Evolutionary conservation across 306 rosid genomes (phyloP).

Genomic region (Hylodesmum podocarpum): DNA sequence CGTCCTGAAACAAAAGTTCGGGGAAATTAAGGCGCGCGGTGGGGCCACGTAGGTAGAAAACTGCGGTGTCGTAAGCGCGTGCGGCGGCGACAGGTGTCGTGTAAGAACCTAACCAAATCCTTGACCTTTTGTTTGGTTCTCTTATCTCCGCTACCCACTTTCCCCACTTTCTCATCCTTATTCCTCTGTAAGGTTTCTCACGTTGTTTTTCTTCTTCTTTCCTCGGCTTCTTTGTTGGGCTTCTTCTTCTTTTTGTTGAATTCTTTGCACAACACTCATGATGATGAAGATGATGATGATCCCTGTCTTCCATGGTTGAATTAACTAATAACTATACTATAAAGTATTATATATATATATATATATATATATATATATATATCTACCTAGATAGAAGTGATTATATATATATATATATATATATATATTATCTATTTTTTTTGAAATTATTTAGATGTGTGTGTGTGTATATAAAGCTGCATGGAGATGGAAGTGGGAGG

Average conservation of each 20-base stretch:
- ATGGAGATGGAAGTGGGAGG: background rate
- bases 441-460: background rate
- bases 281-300: too few species aligned
- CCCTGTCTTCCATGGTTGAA: constrained; percentile 38
- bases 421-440: constrained; percentile 11
- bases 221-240: constrained; percentile 19
- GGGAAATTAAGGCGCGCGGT: constrained; percentile 88
- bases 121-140: constrained; percentile 89
- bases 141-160: constrained; percentile 99
- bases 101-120: constrained; percentile 95
- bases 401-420: background rate
- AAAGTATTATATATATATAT: background rate
- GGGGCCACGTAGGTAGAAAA: constrained; percentile 85
- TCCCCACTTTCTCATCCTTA: constrained; percentile 99
- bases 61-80: constrained; percentile 96
- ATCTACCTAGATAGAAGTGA: too few species aligned
- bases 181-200: constrained; percentile 81
- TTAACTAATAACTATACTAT: constrained; percentile 18
- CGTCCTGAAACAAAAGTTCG: constrained; percentile 60
- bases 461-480: background rate
- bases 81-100: constrained; percentile 87
- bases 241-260: constrained; percentile 33
- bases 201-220: constrained; percentile 17
- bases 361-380: background rate
- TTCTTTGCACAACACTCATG: constrained; percentile 42